Percentiles rank a stretch among this genome's conserved stretches.
phyloP scores from a whole-genome alignment of 495 filamentous ascomycete species.

The Extremus antarcticus region DNA sequence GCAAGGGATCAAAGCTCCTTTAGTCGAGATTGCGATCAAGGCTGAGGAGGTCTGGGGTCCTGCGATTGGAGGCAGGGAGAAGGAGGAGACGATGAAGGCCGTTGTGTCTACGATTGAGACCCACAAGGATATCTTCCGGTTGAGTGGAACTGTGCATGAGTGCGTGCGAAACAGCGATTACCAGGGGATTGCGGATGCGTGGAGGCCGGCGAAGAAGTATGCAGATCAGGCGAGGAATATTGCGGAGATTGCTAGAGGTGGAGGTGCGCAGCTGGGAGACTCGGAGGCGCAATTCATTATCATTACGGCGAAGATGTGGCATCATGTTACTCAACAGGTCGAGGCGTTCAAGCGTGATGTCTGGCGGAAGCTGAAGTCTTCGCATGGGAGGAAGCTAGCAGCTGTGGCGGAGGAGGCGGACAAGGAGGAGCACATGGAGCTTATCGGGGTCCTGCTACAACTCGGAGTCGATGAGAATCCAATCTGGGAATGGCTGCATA shows the following conservation, averaged over 20 bases:
- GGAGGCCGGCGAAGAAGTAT: slow-evolving; percentile 62
- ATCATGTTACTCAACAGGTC: slow-evolving; percentile 75
- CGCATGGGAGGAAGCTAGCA: slow-evolving; percentile 24
- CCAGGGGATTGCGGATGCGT: slow-evolving; percentile 76
- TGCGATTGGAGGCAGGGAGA: slow-evolving; percentile 80
- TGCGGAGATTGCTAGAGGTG: slow-evolving; percentile 41
- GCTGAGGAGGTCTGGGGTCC: slow-evolving; percentile 97
- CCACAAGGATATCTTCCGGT: slow-evolving; percentile 69
- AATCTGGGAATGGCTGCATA: slow-evolving; percentile 88
- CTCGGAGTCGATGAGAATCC: slow-evolving; percentile 91
- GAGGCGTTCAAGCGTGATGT: slow-evolving; percentile 76
- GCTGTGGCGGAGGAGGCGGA: slow-evolving; percentile 32
- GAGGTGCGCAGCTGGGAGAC: slow-evolving; percentile 47
- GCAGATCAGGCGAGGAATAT: slow-evolving; percentile 60
- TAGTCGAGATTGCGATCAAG: slow-evolving; percentile 81
- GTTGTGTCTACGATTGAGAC: slow-evolving; percentile 63
- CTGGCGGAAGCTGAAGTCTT: slow-evolving; percentile 56
- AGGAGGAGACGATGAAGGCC: slow-evolving; percentile 72
- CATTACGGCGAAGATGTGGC: slow-evolving; percentile 87
- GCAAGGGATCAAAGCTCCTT: slow-evolving; percentile 72
- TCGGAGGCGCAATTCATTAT: slow-evolving; percentile 72
- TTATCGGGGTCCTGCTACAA: slow-evolving; percentile 78
- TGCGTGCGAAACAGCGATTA: slow-evolving; percentile 84
- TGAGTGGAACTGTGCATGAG: slow-evolving; percentile 64
- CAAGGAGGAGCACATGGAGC: slow-evolving; percentile 75